Evolutionary conservation across 371 early-diverging fungal species (phyloP).

Genomic region (Funneliformis caledonium): DNA sequence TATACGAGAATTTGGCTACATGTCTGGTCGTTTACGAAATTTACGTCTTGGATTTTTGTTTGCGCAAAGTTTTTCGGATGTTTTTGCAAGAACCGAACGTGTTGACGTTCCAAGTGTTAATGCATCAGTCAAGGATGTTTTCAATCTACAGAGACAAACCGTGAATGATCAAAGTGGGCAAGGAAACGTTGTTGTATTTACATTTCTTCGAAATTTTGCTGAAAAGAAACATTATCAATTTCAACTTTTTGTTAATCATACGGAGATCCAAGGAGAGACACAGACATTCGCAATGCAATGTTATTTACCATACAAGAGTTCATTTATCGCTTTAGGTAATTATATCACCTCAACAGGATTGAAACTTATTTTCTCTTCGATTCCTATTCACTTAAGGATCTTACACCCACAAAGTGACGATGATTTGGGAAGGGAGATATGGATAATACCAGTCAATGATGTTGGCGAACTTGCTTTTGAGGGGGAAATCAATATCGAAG

Average conservation of each 20-base stretch:
- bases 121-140: slow-evolving; percentile 52
- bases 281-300: slow-evolving; percentile 52
- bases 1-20: slow-evolving; percentile 78
- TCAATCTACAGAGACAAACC: slow-evolving; percentile 57
- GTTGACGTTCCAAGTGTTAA: slow-evolving; percentile 46
- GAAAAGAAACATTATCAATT: slow-evolving; percentile 51
- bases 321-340: slow-evolving; percentile 71
- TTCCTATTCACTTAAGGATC: slow-evolving; percentile 67
- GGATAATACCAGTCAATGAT: slow-evolving; percentile 68
- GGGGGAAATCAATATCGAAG: slow-evolving; percentile 53
- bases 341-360: slow-evolving; percentile 61
- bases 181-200: slow-evolving; percentile 57
- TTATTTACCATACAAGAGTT: slow-evolving; percentile 63
- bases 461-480: slow-evolving; percentile 63
- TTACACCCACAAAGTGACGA: slow-evolving; percentile 41
- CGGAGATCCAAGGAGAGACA: slow-evolving; percentile 20
- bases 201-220: slow-evolving; percentile 76
- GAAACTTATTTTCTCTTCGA: slow-evolving; percentile 62
- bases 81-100: slow-evolving; percentile 62
- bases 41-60: slow-evolving; percentile 67
- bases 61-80: slow-evolving; percentile 66
- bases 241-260: slow-evolving; percentile 50
- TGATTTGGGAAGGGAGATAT: slow-evolving; percentile 57
- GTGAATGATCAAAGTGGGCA: slow-evolving; percentile 21
- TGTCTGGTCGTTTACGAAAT: slow-evolving; percentile 69